Percentiles rank a stretch among this genome's conserved stretches.
Conservation (phyloP, 441 rosid genomes). For the Geranium incanum region DNA sequence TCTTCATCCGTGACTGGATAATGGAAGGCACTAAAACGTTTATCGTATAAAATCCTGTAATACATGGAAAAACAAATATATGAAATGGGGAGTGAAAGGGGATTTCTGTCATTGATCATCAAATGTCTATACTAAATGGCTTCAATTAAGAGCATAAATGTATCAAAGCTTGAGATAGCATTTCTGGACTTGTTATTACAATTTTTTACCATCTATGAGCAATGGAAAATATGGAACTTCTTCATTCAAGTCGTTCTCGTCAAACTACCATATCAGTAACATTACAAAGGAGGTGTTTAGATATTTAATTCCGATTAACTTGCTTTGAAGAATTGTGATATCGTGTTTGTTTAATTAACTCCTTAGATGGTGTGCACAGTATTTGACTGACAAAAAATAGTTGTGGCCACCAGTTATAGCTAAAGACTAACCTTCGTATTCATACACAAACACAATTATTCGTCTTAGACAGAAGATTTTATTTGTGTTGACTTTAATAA, state of each 20-base stretch:
- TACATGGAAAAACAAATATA: constrained; percentile 8
- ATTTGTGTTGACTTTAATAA: background rate
- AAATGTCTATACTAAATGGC: background rate
- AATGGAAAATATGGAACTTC: background rate
- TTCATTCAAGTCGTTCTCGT: background rate
- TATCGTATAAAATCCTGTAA: constrained; percentile 83
- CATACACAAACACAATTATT: background rate
- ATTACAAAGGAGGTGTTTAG: background rate
- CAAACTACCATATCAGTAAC: background rate
- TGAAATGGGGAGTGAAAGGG: constrained; percentile 3
- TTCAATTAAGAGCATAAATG: background rate
- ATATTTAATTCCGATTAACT: background rate
- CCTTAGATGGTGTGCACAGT: background rate
- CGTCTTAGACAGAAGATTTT: background rate
- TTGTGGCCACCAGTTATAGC: background rate
- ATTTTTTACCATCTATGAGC: background rate
- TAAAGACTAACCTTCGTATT: background rate
- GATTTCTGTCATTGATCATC: background rate
- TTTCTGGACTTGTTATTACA: background rate
- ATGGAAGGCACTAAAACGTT: constrained; percentile 85
- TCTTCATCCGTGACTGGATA: constrained; percentile 94
- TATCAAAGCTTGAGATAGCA: background rate
- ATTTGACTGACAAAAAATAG: background rate
- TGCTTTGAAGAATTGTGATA: background rate
- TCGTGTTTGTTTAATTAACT: background rate